Evolutionary conservation across 106 monocot genomes (phyloP).

Genomic region (Allium sativum): DNA sequence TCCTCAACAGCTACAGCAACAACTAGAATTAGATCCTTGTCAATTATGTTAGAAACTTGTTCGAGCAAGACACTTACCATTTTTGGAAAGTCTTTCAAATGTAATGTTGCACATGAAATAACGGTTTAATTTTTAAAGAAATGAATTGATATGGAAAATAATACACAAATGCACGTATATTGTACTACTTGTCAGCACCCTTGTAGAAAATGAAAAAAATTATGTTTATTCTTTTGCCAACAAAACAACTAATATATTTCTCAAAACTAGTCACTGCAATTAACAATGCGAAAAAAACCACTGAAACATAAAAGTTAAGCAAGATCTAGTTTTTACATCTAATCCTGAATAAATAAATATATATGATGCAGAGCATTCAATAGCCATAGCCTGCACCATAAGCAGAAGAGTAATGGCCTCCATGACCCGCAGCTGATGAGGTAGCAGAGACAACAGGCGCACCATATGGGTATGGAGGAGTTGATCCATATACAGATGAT

Average conservation of each 20-base stretch:
- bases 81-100: slow-evolving; percentile 77
- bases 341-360: not conserved
- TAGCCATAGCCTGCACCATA: not conserved
- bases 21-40: slow-evolving; percentile 70
- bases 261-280: not conserved
- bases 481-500: not conserved
- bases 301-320: no score
- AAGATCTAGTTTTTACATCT: not conserved
- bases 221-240: no score
- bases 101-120: slow-evolving; percentile 44
- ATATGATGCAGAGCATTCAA: not conserved
- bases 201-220: slow-evolving; percentile 87
- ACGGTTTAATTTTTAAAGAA: not conserved
- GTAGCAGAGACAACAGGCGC: not conserved
- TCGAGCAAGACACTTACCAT: slow-evolving; percentile 75
- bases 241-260: not conserved
- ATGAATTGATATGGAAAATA: not conserved
- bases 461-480: not conserved
- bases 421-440: not conserved
- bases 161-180: not conserved
- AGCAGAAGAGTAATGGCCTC: not conserved
- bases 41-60: slow-evolving; percentile 70
- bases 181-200: slow-evolving; percentile 84
- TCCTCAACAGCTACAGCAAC: slow-evolving; percentile 95
- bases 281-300: no score